Evolutionary conservation across 2,329 filamentous ascomycete genomes (phyloP), one percentile per base, ranked within the genome.

Genomic region (Aspergillus unguis): DNA sequence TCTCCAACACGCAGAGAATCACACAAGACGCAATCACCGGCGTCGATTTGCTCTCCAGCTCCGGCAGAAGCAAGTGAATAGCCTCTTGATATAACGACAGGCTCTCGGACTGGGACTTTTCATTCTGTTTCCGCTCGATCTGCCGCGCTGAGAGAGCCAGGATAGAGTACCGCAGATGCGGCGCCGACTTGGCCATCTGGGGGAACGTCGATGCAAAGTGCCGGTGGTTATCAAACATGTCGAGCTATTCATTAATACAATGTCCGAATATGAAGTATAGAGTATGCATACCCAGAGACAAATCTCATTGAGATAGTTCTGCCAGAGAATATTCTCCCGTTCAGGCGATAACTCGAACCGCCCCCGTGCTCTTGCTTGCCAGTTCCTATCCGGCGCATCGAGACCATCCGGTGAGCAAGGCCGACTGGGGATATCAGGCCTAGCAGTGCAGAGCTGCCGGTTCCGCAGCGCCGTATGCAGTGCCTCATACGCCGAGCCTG

Each of bases 1-100:
- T 80, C 53, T 82, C 79, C 8, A 81, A 59, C 4, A 80, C 78
- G 50, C 78, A 80, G 0, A 81, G 66, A 8, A 82, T 75, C 1
- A 80, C 77, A 55, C 76, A 80, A 0, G 78, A 76, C 0, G 78
- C 78, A 32, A 81, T 77, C 3, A 80, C 77, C 1, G 74, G 70
- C 0, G 75, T 78, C 29, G 70, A 73, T 7, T 76, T 75, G 4
- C 71, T 74, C 9, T 75, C 71, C 0, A 81, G 67, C 31, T 77
- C 66, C 0, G 77, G 77, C 0, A 78, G 66, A 1, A 82, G 67
- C 2, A 75, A 68, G 41, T 77, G 75, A 37, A 81, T 80, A 3
- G 78, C 77, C 56, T 79, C 73, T 48, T 80, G 77, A 50, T 81
- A 81, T 1, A 81, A 62, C 0, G 71, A 68, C 0, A 80, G 67